Conservation (phyloP, 1,284 basidiomycete species). For the Cryptococcus sp. region DNA sequence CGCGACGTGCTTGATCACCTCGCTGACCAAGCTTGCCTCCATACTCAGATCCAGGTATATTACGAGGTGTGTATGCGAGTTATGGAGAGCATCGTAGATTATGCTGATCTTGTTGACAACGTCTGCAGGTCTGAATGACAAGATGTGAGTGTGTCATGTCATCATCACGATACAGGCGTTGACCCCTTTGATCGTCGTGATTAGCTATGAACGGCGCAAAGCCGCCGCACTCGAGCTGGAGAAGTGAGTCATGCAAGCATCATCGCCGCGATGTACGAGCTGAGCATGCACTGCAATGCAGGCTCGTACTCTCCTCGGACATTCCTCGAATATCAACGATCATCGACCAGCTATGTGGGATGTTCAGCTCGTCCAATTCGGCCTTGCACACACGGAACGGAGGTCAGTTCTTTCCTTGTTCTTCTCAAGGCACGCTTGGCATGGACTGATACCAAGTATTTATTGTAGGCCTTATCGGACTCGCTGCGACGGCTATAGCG, state of each 20-base stretch:
- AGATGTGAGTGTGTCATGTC: conserved; percentile 38
- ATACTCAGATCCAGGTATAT: conserved; percentile 40
- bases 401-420: conserved; percentile 54
- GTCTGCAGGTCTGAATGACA: conserved; percentile 51
- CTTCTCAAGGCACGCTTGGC: background rate
- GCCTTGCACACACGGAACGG: conserved; percentile 89
- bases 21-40: background rate
- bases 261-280: background rate
- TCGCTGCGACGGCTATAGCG: conserved; percentile 95
- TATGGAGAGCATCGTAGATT: too few species aligned
- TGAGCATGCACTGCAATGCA: conserved; percentile 34
- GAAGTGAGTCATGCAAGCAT: conserved; percentile 61
- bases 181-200: conserved; percentile 57
- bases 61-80: conserved; percentile 33
- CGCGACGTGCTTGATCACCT: background rate
- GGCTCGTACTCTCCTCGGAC: conserved; percentile 82
- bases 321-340: conserved; percentile 79
- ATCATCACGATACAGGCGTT: background rate
- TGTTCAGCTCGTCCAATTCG: conserved; percentile 79
- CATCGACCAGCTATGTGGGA: conserved; percentile 90
- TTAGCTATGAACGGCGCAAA: conserved; percentile 83
- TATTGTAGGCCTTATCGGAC: conserved; percentile 69
- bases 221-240: conserved; percentile 92
- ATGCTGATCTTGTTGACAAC: background rate
- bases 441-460: background rate